Conservation (phyloP, 164 flowering plant species). For the Echeveria elegans region DNA sequence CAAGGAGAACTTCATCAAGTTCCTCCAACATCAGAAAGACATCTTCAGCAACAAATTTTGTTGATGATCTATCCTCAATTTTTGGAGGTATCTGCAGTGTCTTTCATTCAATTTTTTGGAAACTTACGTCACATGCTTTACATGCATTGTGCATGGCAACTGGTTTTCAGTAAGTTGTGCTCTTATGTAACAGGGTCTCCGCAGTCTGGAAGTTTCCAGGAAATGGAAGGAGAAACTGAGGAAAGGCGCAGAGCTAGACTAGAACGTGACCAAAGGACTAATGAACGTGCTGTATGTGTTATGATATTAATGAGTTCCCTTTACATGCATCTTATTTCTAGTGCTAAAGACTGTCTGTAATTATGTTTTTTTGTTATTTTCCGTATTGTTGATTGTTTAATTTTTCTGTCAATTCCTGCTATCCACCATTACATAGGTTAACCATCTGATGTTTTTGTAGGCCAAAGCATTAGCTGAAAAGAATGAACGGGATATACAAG, state of each 20-base stretch:
- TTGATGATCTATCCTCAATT: conserved; percentile 74
- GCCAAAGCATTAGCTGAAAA: conserved; percentile 78
- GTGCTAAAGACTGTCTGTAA: too few species aligned
- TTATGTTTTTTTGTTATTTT: too few species aligned
- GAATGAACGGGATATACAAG: conserved; percentile 75
- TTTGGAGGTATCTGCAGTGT: conserved; percentile 56
- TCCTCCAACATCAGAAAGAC: conserved; percentile 63
- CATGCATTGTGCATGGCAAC: too few species aligned
- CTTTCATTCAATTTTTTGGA: background rate
- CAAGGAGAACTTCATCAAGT: conserved; percentile 43
- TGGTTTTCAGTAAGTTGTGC: conserved; percentile 17
- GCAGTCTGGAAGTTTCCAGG: conserved; percentile 56
- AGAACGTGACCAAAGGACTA: conserved; percentile 62
- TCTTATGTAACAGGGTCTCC: conserved; percentile 16
- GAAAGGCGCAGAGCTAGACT: conserved; percentile 77
- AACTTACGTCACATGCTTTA: background rate
- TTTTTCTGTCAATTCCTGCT: too few species aligned
- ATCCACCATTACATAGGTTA: background rate
- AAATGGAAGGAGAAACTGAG: conserved; percentile 73
- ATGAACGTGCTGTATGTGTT: conserved; percentile 67
- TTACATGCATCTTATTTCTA: too few species aligned
- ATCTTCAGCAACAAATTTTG: conserved; percentile 69
- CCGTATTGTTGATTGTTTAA: too few species aligned
- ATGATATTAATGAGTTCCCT: background rate
- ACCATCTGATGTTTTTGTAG: conserved; percentile 25